phyloP scores from a whole-genome alignment of 78 protist genomes.

The Goniomonas avonlea region DNA sequence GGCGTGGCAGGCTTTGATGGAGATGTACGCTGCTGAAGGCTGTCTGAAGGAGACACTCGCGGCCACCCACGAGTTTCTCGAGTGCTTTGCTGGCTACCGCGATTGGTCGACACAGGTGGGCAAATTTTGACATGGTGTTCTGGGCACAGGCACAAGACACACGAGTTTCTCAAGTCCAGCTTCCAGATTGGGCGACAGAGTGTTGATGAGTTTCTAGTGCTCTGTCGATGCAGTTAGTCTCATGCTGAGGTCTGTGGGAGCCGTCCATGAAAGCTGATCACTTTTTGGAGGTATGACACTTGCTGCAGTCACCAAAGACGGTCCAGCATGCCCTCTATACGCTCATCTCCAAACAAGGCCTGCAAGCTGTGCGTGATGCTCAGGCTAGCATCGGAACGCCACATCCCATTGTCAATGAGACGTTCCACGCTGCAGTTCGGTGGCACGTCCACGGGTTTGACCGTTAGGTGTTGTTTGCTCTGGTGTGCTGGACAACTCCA shows the following conservation, averaged over 20 bases:
- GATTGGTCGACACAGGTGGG: background rate
- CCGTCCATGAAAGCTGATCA: no score
- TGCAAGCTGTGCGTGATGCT: background rate
- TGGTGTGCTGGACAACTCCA: no score
- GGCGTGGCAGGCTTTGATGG: background rate
- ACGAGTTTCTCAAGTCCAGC: background rate
- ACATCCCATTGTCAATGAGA: background rate
- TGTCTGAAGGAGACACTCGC: slow-evolving; percentile 2
- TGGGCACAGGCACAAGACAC: no score
- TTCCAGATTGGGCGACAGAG: no score
- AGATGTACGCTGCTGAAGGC: background rate
- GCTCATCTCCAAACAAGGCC: background rate
- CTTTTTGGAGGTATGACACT: no score
- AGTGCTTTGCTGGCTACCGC: background rate
- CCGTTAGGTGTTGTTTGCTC: no score
- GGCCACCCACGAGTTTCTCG: slow-evolving; percentile 1
- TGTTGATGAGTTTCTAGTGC: no score
- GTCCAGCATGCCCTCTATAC: no score
- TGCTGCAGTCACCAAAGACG: no score
- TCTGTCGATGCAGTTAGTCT: no score
- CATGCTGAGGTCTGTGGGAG: no score
- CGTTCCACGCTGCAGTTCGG: background rate
- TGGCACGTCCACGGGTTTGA: background rate
- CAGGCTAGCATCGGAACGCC: background rate
- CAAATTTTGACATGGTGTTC: background rate